phyloP scores from a whole-genome alignment of 768 basidiomycete species.

The Xerocomus spinulosus region DNA sequence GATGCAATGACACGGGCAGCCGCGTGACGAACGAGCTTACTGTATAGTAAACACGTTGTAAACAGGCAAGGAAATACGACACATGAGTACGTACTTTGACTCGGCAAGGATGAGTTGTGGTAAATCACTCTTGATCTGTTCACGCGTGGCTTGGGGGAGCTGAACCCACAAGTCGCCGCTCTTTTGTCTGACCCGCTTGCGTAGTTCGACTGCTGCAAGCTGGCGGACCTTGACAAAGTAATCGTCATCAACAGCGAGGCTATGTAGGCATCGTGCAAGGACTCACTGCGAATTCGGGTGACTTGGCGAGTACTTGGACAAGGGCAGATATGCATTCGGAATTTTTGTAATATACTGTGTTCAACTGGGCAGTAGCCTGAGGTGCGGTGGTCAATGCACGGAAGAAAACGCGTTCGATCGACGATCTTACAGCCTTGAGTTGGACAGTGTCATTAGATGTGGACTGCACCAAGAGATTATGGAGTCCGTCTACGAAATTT shows the following conservation, averaged over 20 bases:
- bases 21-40: constrained; percentile 88
- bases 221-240: constrained; percentile 71
- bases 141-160: constrained; percentile 61
- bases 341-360: constrained; percentile 90
- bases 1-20: constrained; percentile 90
- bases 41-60: constrained; percentile 30
- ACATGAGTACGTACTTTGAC: constrained; percentile 51
- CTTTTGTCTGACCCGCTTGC: constrained; percentile 82
- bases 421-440: constrained; percentile 76
- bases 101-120: constrained; percentile 76
- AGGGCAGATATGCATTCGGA: constrained; percentile 88
- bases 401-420: constrained; percentile 25
- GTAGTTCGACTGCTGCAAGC: constrained; percentile 92
- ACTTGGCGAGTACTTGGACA: constrained; percentile 78
- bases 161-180: constrained; percentile 81
- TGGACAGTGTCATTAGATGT: constrained; percentile 78
- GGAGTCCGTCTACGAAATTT: constrained; percentile 73
- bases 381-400: constrained; percentile 1
- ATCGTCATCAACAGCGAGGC: constrained; percentile 8
- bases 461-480: constrained; percentile 80
- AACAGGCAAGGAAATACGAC: not conserved
- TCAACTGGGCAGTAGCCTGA: constrained; percentile 88
- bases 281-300: constrained; percentile 80
- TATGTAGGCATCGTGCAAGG: constrained; percentile 4
- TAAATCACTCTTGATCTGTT: constrained; percentile 80